Conservation (phyloP, 1,284 basidiomycete genomes). For the Mycocalia duriaeana region DNA sequence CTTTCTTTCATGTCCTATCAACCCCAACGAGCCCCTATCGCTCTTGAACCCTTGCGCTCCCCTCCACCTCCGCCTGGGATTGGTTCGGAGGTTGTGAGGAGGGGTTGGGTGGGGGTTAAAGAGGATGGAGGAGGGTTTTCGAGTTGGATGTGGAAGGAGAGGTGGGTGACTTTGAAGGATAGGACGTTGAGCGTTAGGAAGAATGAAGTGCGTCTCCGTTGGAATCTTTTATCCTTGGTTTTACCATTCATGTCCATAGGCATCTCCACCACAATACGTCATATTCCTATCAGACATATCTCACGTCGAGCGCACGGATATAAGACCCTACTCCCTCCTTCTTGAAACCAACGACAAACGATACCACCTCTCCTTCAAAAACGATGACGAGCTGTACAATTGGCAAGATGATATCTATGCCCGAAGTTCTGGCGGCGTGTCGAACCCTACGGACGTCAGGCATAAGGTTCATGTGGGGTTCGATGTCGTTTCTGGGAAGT, state of each 20-base stretch:
- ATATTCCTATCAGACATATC: conserved; percentile 78
- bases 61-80: conserved; percentile 67
- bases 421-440: conserved; percentile 89
- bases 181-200: conserved; percentile 83
- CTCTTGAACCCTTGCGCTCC: conserved; percentile 40
- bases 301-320: conserved; percentile 85
- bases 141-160: conserved; percentile 89
- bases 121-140: conserved; percentile 89
- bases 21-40: conserved; percentile 28
- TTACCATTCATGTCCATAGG: conserved; percentile 36
- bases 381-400: conserved; percentile 91
- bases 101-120: conserved; percentile 77
- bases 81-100: conserved; percentile 56
- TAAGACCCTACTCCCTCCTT: conserved; percentile 88
- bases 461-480: conserved; percentile 99
- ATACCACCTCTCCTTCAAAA: conserved; percentile 80
- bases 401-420: conserved; percentile 98
- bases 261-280: conserved; percentile 50
- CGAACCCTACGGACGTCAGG: conserved; percentile 94
- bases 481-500: conserved; percentile 89
- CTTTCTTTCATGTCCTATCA: conserved; percentile 37
- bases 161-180: conserved; percentile 87
- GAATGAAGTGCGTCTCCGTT: conserved; percentile 67
- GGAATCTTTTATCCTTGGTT: conserved; percentile 19
- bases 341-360: conserved; percentile 81